Conservation (phyloP, 345 rosid genomes). For the Hibiscus tridactylites region DNA sequence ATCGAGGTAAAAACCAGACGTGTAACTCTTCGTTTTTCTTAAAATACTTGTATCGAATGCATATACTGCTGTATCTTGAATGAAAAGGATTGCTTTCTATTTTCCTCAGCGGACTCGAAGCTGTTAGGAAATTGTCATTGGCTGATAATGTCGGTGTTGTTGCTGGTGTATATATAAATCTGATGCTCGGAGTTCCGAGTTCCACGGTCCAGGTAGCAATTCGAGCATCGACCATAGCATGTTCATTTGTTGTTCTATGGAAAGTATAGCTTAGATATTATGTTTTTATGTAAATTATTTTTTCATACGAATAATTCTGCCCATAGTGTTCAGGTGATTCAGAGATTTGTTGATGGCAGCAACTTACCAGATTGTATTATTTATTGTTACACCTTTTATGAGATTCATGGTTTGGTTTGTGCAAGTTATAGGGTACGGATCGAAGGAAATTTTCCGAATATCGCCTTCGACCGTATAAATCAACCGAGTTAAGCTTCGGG, state of each 20-base stretch:
- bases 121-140: neutral
- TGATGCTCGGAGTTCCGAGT: neutral
- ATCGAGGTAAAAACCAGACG: conserved; percentile 25
- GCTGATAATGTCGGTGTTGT: neutral
- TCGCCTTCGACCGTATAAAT: too few relatives aligned
- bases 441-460: too few relatives aligned
- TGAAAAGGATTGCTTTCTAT: neutral
- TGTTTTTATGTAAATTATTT: neutral
- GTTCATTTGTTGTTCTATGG: neutral
- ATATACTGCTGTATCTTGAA: neutral
- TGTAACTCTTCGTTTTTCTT: neutral
- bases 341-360: neutral
- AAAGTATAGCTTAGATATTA: neutral
- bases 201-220: neutral
- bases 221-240: neutral
- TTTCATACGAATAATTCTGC: neutral
- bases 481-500: too few relatives aligned
- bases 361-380: neutral
- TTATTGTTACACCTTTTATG: too few relatives aligned
- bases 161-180: neutral
- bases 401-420: too few relatives aligned
- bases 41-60: neutral
- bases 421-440: too few relatives aligned
- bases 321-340: neutral
- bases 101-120: neutral